Conservation (phyloP, 2,329 filamentous ascomycete genomes). For the Penicillium psychrosexuale region DNA sequence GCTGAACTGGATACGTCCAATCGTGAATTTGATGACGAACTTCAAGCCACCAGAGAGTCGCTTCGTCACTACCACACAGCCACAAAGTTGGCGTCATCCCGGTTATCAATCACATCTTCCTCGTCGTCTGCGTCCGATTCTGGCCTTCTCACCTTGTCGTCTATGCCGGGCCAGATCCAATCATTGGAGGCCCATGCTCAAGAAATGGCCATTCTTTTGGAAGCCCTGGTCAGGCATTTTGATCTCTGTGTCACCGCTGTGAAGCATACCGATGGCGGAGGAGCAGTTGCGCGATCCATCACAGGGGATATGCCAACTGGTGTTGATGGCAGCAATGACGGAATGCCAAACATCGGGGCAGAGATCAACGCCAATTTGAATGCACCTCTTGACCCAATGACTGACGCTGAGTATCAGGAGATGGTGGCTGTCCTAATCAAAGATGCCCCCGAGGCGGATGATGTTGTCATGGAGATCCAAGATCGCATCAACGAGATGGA, state of each 20-base stretch:
- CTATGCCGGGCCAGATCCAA: slow-evolving; percentile 55
- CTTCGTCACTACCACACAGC: slow-evolving; percentile 45
- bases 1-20: slow-evolving; percentile 54
- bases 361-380: slow-evolving; percentile 35
- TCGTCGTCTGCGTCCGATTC: slow-evolving; percentile 35
- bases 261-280: slow-evolving; percentile 80
- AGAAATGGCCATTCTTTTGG: slow-evolving; percentile 75
- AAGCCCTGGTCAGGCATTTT: slow-evolving; percentile 81
- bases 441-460: slow-evolving; percentile 58
- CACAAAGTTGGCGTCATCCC: slow-evolving; percentile 40
- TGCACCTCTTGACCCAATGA: slow-evolving; percentile 65
- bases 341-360: slow-evolving; percentile 32
- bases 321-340: slow-evolving; percentile 41
- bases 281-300: slow-evolving; percentile 64
- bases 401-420: slow-evolving; percentile 70
- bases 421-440: slow-evolving; percentile 73
- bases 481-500: slow-evolving; percentile 77
- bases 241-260: slow-evolving; percentile 90
- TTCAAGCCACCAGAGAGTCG: slow-evolving; percentile 62
- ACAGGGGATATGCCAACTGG: slow-evolving; percentile 60
- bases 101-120: slow-evolving; percentile 33
- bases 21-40: slow-evolving; percentile 69
- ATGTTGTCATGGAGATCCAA: slow-evolving; percentile 65
- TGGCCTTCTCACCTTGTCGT: slow-evolving; percentile 36
- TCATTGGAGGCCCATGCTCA: slow-evolving; percentile 71